Percentiles rank a stretch among this genome's conserved stretches.
These are phyloP conservation scores for Tulasnella sp. DNA, from an alignment of 768 basidiomycete species.

Conservation along the genomic window DNA sequence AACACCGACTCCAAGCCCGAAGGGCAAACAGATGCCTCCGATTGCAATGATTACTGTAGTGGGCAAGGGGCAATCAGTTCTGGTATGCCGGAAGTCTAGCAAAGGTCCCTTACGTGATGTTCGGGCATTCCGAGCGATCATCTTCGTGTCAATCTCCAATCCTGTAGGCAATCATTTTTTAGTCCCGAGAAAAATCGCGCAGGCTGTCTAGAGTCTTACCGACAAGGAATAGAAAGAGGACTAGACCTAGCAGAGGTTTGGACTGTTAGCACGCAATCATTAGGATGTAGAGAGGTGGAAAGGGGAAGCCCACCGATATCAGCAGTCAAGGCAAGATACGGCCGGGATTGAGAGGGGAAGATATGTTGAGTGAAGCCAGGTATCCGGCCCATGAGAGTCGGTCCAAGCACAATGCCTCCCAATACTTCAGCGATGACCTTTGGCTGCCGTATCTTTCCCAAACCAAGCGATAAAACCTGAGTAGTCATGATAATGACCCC, in stretches of 20 bases:
- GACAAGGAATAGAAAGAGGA: conserved; percentile 81
- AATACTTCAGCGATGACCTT: conserved; percentile 31
- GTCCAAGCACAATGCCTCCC: conserved; percentile 83
- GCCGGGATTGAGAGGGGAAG: conserved; percentile 60
- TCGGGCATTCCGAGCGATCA: conserved; percentile 53
- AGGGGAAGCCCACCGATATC: conserved; percentile 64
- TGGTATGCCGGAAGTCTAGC: too few relatives aligned
- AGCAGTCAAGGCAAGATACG: conserved; percentile 77
- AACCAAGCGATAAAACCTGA: conserved; percentile 55
- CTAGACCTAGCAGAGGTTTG: too few relatives aligned
- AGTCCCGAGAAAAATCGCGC: too few relatives aligned
- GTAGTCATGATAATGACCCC: conserved; percentile 77
- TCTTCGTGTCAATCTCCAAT: conserved; percentile 56
- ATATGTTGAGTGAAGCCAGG: conserved; percentile 80
- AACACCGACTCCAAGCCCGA: conserved; percentile 68
- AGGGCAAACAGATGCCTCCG: conserved; percentile 80
- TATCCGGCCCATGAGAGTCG: conserved; percentile 63
- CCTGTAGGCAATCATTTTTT: neutral
- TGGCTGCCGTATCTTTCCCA: conserved; percentile 72
- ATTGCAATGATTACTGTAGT: conserved; percentile 54
- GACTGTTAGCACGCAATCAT: too few relatives aligned
- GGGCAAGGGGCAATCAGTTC: neutral
- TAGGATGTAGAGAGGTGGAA: too few relatives aligned
- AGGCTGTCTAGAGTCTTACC: conserved; percentile 36
- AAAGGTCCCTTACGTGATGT: neutral